phyloP scores from a whole-genome alignment of 176 grass and related monocot genomes.

The Rhynchospora pubera region DNA sequence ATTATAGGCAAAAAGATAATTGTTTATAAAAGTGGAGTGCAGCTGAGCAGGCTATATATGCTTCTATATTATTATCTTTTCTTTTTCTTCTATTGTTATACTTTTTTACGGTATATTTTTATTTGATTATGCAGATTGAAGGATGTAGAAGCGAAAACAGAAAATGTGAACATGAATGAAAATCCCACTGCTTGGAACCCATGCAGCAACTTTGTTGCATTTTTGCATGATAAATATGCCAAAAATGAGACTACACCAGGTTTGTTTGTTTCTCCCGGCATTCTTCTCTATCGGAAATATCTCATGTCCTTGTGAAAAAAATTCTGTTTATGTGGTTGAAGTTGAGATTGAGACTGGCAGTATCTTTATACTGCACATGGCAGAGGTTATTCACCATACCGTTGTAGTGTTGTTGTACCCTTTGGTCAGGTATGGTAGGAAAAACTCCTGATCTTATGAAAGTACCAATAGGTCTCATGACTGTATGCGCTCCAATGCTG shows the following conservation, averaged over 20 bases:
- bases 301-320: not conserved
- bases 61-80: not conserved
- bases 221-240: conserved; percentile 49
- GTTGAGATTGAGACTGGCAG: not conserved
- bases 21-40: not conserved
- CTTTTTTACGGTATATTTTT: conserved; percentile 18
- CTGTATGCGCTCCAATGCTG: not conserved
- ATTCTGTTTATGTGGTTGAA: not conserved
- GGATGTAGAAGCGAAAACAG: conserved; percentile 61
- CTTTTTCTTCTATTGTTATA: conserved; percentile 6
- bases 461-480: not conserved
- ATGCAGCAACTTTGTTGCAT: conserved; percentile 56
- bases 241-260: conserved; percentile 71
- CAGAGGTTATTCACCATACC: not conserved
- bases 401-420: no score
- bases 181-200: conserved; percentile 58
- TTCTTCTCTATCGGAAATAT: not conserved
- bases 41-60: not conserved
- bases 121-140: conserved; percentile 44
- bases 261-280: conserved; percentile 17
- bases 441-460: no score
- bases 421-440: no score
- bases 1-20: not conserved
- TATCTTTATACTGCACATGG: not conserved
- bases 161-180: conserved; percentile 50